Evolutionary conservation across 108 stramenopile genomes (phyloP).

Genomic region (Cylindrotheca closterium): DNA sequence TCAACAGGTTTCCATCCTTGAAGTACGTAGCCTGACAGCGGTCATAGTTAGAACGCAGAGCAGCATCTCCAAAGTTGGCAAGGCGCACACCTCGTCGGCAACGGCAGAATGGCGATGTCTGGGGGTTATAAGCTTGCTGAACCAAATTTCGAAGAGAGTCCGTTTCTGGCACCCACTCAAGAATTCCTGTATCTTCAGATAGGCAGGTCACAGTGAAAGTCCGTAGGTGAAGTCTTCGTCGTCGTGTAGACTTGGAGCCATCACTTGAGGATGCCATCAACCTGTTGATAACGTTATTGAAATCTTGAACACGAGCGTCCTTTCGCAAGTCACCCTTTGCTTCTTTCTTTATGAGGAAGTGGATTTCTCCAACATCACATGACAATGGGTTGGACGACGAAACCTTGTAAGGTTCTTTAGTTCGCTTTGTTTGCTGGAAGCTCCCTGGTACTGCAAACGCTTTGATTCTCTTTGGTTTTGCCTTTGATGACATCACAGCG

Average conservation of each 20-base stretch:
- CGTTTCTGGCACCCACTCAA: slow-evolving; percentile 98
- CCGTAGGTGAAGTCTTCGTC: slow-evolving; percentile 50
- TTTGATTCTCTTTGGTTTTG: slow-evolving; percentile 92
- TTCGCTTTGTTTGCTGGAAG: slow-evolving; percentile 12
- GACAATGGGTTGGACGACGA: slow-evolving; percentile 1
- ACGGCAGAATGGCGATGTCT: slow-evolving; percentile 49
- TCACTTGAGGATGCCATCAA: slow-evolving; percentile 66
- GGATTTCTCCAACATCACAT: slow-evolving; percentile 75
- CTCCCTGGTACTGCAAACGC: slow-evolving; percentile 47
- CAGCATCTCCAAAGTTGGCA: slow-evolving; percentile 57
- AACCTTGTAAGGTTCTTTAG: not conserved
- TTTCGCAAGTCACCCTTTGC: slow-evolving; percentile 97
- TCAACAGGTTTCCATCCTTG: slow-evolving; percentile 57
- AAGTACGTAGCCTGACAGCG: slow-evolving; percentile 76
- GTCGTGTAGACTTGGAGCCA: slow-evolving; percentile 14
- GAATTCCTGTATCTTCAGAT: slow-evolving; percentile 96
- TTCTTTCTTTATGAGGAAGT: slow-evolving; percentile 98
- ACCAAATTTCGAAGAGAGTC: slow-evolving; percentile 82
- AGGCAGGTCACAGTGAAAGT: slow-evolving; percentile 98
- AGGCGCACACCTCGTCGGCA: slow-evolving; percentile 58
- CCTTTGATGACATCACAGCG: slow-evolving; percentile 90
- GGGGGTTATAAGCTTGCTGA: slow-evolving; percentile 74
- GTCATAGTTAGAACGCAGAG: slow-evolving; percentile 57
- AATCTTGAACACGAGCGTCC: slow-evolving; percentile 98
- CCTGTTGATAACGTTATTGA: slow-evolving; percentile 96